Conservation (phyloP, 805 yeast genomes). For the Candida sanyiensis region DNA sequence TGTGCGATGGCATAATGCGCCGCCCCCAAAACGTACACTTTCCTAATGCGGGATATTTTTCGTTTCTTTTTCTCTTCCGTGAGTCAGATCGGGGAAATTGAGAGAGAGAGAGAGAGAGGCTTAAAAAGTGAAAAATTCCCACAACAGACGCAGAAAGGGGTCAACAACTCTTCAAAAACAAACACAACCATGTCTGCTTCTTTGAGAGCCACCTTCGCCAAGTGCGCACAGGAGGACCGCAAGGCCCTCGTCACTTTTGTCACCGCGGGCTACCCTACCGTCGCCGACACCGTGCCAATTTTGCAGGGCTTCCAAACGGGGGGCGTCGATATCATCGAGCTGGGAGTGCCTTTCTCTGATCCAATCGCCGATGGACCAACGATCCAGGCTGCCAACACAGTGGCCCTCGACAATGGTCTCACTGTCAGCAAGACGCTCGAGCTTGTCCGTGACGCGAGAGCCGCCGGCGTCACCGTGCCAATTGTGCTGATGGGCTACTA, state of each 20-base stretch:
- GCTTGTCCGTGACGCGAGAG: conserved; percentile 69
- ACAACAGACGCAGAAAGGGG: too few relatives aligned
- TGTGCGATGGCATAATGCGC: too few relatives aligned
- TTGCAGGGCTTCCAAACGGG: conserved; percentile 87
- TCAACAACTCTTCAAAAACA: too few relatives aligned
- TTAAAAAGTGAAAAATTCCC: too few relatives aligned
- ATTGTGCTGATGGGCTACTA: conserved; percentile 95
- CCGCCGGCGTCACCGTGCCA: conserved; percentile 80
- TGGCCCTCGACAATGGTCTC: conserved; percentile 80
- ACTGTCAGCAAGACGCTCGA: conserved; percentile 66
- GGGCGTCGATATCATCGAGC: conserved; percentile 91
- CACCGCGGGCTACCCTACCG: conserved; percentile 90
- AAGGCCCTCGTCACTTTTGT: conserved; percentile 86
- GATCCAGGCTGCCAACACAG: conserved; percentile 80
- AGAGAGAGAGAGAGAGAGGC: too few relatives aligned
- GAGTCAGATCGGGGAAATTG: too few relatives aligned
- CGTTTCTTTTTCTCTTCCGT: too few relatives aligned
- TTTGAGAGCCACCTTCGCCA: conserved; percentile 53
- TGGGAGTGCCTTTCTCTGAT: conserved; percentile 95
- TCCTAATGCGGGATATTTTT: too few relatives aligned
- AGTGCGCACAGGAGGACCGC: conserved; percentile 61
- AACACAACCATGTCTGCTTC: conserved; percentile 27
- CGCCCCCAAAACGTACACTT: too few relatives aligned
- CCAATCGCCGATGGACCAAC: conserved; percentile 99
- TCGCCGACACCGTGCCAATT: conserved; percentile 83